Evolutionary conservation across 2,329 filamentous ascomycete species (phyloP).

Genomic region (Cytospora chrysosperma): DNA sequence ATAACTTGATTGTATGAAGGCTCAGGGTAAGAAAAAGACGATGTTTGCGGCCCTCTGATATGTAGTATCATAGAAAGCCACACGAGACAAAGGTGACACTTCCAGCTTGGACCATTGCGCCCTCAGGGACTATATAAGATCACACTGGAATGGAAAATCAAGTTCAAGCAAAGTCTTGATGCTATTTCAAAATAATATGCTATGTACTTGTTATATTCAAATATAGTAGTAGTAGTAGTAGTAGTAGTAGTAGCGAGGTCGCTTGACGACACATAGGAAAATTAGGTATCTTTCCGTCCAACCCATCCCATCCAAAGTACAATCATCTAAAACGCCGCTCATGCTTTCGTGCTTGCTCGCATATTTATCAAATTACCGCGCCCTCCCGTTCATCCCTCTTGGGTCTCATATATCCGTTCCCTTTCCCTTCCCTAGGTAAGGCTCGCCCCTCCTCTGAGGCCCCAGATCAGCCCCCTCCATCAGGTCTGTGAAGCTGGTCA

Average conservation of each 20-base stretch:
- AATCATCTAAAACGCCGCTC: constrained; percentile 7
- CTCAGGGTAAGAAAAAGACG: not conserved
- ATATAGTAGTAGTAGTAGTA: too few species aligned
- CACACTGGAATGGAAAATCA: not conserved
- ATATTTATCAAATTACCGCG: constrained; percentile 7
- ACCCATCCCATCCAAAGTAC: not conserved
- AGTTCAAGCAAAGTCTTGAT: not conserved
- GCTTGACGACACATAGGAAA: constrained; percentile 3
- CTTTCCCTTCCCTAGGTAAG: not conserved
- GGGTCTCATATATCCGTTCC: not conserved
- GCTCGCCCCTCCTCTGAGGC: not conserved
- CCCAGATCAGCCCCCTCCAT: constrained; percentile 45
- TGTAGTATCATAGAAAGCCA: not conserved
- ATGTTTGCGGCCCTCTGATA: not conserved
- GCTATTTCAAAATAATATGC: not conserved
- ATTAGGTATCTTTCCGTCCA: constrained; percentile 12
- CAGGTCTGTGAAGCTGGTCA: constrained; percentile 54
- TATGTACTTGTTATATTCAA: constrained; percentile 1
- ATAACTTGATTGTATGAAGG: not conserved
- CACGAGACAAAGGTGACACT: too few species aligned
- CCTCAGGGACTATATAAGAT: not conserved
- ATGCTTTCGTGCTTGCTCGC: not conserved
- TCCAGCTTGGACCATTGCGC: not conserved
- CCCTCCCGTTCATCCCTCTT: not conserved
- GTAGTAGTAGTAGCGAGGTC: constrained; percentile 1